A percentile compares a stretch with the other conserved stretches of the same genome.
These are phyloP conservation scores for Leccinum rimulosum DNA, from an alignment of 768 basidiomycete species.

Conservation along the genomic window DNA sequence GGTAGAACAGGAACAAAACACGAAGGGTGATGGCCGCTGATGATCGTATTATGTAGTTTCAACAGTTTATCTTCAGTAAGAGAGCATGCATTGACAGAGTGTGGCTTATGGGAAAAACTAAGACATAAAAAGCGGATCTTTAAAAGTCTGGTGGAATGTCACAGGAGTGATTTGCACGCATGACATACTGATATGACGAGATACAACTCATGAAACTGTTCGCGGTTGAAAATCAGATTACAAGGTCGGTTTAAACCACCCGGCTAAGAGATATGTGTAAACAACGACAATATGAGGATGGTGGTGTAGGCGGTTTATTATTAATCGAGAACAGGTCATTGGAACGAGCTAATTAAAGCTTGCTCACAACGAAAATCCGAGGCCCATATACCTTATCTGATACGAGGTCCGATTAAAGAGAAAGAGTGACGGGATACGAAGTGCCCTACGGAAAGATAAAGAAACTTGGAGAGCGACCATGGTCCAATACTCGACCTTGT, in stretches of 20 bases:
- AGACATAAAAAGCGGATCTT: not conserved
- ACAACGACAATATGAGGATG: not conserved
- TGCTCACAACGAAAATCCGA: conserved; percentile 3
- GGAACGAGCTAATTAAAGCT: not conserved
- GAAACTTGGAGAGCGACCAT: not conserved
- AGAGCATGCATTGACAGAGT: conserved; percentile 8
- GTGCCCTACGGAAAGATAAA: conserved; percentile 1
- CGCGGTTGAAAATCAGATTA: not conserved
- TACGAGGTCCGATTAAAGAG: not conserved
- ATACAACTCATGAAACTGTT: not conserved
- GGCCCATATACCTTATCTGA: conserved; percentile 6
- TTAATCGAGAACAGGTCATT: not conserved
- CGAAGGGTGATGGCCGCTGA: conserved; percentile 12
- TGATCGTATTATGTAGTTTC: not conserved
- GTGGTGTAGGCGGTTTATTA: not conserved
- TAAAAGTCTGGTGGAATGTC: not conserved
- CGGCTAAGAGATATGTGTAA: not conserved
- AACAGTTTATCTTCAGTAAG: not conserved
- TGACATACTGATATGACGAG: not conserved
- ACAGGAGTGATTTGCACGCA: not conserved
- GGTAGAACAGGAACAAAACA: conserved; percentile 14
- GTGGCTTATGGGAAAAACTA: conserved; percentile 3
- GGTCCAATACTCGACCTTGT: no score
- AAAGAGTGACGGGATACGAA: no score
- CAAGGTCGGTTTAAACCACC: not conserved